These are phyloP conservation scores for Pestalotiopsis sp. DNA, from an alignment of 2,329 filamentous ascomycete species.

Conservation along the genomic window DNA sequence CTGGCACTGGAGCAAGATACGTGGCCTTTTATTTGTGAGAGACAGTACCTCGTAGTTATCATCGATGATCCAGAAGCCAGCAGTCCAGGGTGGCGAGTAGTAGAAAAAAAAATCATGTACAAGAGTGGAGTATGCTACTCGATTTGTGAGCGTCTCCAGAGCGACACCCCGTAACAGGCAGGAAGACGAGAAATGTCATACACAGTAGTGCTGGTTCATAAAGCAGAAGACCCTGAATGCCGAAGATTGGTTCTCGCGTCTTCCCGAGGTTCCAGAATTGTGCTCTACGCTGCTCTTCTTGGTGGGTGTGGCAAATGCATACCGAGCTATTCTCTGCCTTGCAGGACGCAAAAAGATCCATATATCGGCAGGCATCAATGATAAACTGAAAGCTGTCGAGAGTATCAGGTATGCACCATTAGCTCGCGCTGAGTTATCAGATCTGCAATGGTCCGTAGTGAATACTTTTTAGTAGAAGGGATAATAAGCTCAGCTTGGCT, in stretches of 20 bases:
- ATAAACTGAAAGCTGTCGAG: no score
- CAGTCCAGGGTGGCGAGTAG: neutral
- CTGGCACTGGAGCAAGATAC: neutral
- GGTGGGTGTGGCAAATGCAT: no score
- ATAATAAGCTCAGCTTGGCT: neutral
- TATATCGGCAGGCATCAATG: no score
- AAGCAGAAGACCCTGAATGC: neutral
- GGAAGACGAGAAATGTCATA: neutral
- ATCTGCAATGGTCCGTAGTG: no score
- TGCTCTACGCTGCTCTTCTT: no score
- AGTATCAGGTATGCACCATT: no score
- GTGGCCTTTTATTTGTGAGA: neutral
- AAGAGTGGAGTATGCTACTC: neutral
- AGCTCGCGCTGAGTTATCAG: no score
- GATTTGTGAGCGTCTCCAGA: neutral
- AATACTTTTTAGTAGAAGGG: neutral
- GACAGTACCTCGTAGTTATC: neutral
- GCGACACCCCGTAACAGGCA: conserved; percentile 4
- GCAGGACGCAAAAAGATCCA: no score
- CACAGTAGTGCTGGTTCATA: neutral
- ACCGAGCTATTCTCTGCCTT: no score
- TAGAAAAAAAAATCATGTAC: neutral
- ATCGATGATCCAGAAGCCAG: neutral
- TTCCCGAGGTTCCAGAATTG: no score
- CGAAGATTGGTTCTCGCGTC: neutral